These are phyloP conservation scores for Pelargonium myrrhifolium DNA, from an alignment of 441 rosid genomes.

Conservation along the genomic window DNA sequence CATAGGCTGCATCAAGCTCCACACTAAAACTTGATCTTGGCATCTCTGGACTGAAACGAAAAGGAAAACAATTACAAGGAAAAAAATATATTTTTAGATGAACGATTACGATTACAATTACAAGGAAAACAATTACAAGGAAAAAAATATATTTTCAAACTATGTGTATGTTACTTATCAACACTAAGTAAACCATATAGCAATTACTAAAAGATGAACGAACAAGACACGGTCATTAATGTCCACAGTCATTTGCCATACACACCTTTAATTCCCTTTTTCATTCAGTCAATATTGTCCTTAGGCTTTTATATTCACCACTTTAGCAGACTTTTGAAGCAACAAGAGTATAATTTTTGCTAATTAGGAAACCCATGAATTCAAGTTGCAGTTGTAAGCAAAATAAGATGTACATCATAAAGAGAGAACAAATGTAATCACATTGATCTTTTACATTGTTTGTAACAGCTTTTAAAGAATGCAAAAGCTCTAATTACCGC, in stretches of 20 bases:
- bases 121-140: constrained; percentile 10
- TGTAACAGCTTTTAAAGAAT: constrained; percentile 3
- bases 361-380: background rate
- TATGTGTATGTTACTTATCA: background rate
- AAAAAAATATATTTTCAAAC: constrained; percentile 4
- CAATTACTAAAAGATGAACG: background rate
- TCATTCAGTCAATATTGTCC: background rate
- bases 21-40: constrained; percentile 79
- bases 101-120: too few relatives aligned
- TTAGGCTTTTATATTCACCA: background rate
- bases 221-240: background rate
- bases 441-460: background rate
- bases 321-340: background rate
- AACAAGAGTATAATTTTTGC: background rate
- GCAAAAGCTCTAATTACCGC: background rate
- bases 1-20: constrained; percentile 96
- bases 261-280: background rate
- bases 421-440: background rate
- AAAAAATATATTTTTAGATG: too few relatives aligned
- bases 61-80: too few relatives aligned
- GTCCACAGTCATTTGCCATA: background rate
- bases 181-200: background rate
- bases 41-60: constrained; percentile 73
- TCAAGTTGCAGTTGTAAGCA: background rate
- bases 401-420: background rate